phyloP scores from a whole-genome alignment of 2,329 filamentous ascomycete species.

The Fusarium sp. region DNA sequence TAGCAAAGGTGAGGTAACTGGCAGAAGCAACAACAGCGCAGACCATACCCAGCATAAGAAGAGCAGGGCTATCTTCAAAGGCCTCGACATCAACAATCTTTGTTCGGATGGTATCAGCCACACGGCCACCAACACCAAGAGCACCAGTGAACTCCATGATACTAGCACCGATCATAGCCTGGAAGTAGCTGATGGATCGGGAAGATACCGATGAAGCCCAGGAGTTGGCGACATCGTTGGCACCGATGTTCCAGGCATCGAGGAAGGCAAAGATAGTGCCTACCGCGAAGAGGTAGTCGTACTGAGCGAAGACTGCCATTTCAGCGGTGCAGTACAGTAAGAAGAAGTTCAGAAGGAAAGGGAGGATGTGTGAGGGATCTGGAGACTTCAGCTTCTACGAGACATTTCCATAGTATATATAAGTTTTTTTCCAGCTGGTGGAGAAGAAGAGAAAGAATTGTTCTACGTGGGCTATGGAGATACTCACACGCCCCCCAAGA shows the following conservation, averaged over 20 bases:
- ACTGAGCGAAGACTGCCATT: constrained; percentile 55
- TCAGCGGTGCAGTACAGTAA: background rate
- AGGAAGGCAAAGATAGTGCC: constrained; percentile 72
- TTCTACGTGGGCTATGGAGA: background rate
- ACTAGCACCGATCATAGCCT: constrained; percentile 66
- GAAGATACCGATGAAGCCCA: constrained; percentile 80
- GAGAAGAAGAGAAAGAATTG: background rate
- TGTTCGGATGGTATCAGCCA: constrained; percentile 69
- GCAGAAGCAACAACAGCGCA: constrained; percentile 64
- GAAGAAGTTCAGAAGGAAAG: background rate
- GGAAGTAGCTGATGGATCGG: constrained; percentile 68
- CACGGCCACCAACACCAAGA: constrained; percentile 67
- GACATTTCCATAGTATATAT: constrained; percentile 22
- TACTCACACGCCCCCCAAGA: constrained; percentile 14
- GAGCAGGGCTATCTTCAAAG: constrained; percentile 58
- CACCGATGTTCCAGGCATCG: constrained; percentile 73
- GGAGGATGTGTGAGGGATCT: constrained; percentile 8
- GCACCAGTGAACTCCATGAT: constrained; percentile 71
- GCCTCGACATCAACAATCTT: constrained; percentile 61
- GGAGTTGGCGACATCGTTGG: constrained; percentile 77
- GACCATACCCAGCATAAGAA: constrained; percentile 68
- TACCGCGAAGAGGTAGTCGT: constrained; percentile 70
- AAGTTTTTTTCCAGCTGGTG: background rate
- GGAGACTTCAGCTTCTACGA: background rate
- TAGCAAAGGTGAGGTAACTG: constrained; percentile 65